Base-by-base conservation (phyloP, 352 stramenopile species). In the Phytophthora kernoviae region DNA sequence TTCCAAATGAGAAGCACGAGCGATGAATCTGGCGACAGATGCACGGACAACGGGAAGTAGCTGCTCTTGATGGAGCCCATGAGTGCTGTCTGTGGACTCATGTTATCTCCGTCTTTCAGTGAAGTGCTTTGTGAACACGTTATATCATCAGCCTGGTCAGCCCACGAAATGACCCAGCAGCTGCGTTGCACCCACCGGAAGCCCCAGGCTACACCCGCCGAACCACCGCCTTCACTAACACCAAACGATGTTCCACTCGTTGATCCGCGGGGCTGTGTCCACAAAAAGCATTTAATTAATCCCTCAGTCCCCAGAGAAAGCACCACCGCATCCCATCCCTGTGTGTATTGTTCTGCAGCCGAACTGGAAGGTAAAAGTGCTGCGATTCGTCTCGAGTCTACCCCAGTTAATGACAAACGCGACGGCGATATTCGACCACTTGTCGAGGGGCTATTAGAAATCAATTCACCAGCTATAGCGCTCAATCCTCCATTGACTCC, bases 141-240 rank as follows among this genome's bases (percentile, higher is more conserved):
- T 42, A 95, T 91, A 48, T 95, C 86, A 7, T 90, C 68, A 1
- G 84, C 69, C n/a, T 93, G 80, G 47, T 90, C 80, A 0, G 86
- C 84, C 86, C 86, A 95, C 43, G 86, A 93, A 12, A 95, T 75
- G 3, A 95, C 77, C 86, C 86, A 95, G 32, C 81, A 91, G 33
- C 72, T 91, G n/a, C 90, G 70, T 56, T 91, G 80, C 2, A 85
- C 48, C 86, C 86, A 95, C 14, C 84, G 72, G 26, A 84, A 90
- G 0, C 62, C 67, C 65, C 65, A 74, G 1, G 64, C 58, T 15
- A 65, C 53, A 50, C 53, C 62, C 1, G 64, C 60, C 6, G 50
- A 63, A 1, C 60, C 60, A 5, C 61, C 65, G 34, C 55, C 32
- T 58, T 68, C 42, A 60, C 27, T 65, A 20, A 62, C 37, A 27